Base-by-base conservation (phyloP, 805 yeast genomes). In the Ogataea nitratoaversa region DNA sequence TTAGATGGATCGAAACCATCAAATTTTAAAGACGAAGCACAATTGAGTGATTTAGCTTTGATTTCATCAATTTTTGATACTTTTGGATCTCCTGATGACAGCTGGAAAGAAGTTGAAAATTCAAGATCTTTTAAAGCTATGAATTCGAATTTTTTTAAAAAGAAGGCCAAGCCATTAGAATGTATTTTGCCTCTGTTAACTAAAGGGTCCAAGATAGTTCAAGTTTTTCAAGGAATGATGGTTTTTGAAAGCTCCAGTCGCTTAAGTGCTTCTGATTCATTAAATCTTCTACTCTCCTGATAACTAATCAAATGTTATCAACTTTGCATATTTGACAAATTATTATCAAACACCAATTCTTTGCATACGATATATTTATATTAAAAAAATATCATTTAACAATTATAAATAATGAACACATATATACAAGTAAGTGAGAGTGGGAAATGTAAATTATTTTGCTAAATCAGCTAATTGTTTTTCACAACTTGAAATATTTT, bases 11-110 rank as follows among this genome's bases (percentile, higher is more conserved):
- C 18, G 3, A 44, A 57, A 18, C 64, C 71, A 0, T 63, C 70
- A 4, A n/a, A n/a, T n/a, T 66, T 72, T 28, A 55, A 56, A 1
- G 56, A 53, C 11, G 72, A 67, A 24, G 69, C 72, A 1, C 60
- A 62, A 25, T 56, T 62, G 18, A 74, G 77, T 44, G 95, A 86
- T 49, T 64, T 86, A 34, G 67, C 72, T 3, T 64, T 86, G 14
- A 64, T 82, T n/a, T 64, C 73, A 8, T 63, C 72, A 16, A 74
- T 82, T 1, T 73, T 83, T 47, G 55, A 62, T 13, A 62, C 60
- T 2, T 76, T 85, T 52, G 95, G 95, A 1, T 75, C 86, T 0
- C 89, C 90, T 0, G 57, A 64, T n/a, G 29, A 50, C 7, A 60
- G 59, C 17, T 70, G 77, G 76, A 67, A 72, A 0, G 73, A 71